A percentile compares a stretch with the other conserved stretches of the same genome.
These are phyloP conservation scores for Rosa lucieae DNA, from an alignment of 306 rosid genomes.

Conservation along the genomic window DNA sequence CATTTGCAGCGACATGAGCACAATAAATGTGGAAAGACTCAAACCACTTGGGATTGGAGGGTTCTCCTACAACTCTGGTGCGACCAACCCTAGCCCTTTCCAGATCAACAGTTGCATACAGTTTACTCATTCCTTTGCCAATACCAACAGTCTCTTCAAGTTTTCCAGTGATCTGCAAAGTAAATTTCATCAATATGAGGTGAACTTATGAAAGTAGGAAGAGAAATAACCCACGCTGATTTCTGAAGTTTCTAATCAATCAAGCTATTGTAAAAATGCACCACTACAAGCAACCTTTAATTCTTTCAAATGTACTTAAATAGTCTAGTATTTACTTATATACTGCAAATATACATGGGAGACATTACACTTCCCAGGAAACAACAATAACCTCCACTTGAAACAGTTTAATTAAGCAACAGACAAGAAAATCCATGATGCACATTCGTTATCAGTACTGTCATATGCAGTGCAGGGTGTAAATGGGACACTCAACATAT, in stretches of 20 bases:
- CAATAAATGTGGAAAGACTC: conserved; percentile 56
- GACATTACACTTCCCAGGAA: not conserved
- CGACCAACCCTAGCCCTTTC: conserved; percentile 55
- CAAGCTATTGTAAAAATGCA: not conserved
- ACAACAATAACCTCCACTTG: not conserved
- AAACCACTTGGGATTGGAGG: conserved; percentile 40
- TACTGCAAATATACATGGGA: not conserved
- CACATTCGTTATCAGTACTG: not conserved
- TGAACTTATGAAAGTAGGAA: not conserved
- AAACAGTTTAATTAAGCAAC: not conserved
- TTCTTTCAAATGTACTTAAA: not conserved
- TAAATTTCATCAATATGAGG: not conserved
- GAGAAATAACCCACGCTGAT: not conserved
- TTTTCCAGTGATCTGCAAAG: conserved; percentile 31
- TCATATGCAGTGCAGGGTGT: not conserved
- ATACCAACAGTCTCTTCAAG: conserved; percentile 44
- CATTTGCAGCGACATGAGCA: conserved; percentile 46
- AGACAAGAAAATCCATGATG: not conserved
- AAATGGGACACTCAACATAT: not conserved
- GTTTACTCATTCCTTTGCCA: conserved; percentile 36
- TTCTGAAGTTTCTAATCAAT: not conserved
- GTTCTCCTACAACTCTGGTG: conserved; percentile 39
- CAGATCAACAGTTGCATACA: conserved; percentile 44
- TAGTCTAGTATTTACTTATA: not conserved
- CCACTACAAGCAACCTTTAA: conserved; percentile 5